Evolutionary conservation across 257 asterid genomes (phyloP), one percentile per base, ranked within the genome.

Genomic region (Jasminum sambac): DNA sequence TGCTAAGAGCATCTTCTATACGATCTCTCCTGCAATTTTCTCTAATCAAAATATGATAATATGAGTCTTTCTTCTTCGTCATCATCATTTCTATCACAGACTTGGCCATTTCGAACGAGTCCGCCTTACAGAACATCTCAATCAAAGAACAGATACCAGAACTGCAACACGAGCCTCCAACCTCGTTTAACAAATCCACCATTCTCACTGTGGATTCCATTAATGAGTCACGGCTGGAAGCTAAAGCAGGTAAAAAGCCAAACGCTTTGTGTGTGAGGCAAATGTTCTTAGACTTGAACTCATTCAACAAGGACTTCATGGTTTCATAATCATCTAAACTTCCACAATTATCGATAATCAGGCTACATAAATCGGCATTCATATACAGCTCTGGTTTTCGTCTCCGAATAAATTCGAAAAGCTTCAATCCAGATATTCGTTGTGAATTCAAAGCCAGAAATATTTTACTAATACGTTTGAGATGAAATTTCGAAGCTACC

Each of bases 221-320:
- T 66, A 87, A 44, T 6, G 81, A 79, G 73, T 83, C 85, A 61
- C 70, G 59, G 23, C 72, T 69, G n/a, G 81, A 64, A 48, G 43
- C 76, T 67, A 71, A 72, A 26, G 78, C 50, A 9, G 88, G 73
- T 68, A 92, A 76, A 81, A 88, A 92, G 61, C 77, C 72, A 68
- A 92, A 92, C 43, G 98, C 96, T 64, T 71, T 79, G 42, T 84
- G 80, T 19, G 85, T 84, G 67, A 92, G 84, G 76, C 92, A 84
- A 63, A 83, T 81, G 3, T 68, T 69, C 67, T 86, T 84, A 9
- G 79, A 43, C 19, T 68, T 74, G 71, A 92, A 89, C 76, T 78
- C 83, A 74, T 72, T 77, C 73, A 88, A 72, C 81, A 79, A 81
- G 25, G 23, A 62, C 37, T 21, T 63, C 95, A 90, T 88, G 69